phyloP scores from a whole-genome alignment of 495 filamentous ascomycete genomes.

The Geopyxis carbonaria region DNA sequence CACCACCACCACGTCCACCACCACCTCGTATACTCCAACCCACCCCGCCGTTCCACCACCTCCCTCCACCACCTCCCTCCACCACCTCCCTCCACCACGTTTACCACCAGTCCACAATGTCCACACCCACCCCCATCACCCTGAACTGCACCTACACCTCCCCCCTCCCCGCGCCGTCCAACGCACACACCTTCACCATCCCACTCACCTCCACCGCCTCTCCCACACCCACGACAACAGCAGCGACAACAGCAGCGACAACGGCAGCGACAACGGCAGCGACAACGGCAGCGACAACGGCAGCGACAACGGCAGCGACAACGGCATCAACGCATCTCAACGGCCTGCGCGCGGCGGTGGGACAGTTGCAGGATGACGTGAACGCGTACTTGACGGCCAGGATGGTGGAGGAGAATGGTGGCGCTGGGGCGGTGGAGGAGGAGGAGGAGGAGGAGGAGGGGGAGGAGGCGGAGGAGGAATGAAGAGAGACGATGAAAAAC shows the following conservation, averaged over 20 bases:
- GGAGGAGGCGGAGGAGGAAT: constrained; percentile 44
- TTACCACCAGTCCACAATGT: background rate
- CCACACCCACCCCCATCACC: background rate
- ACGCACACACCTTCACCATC: background rate
- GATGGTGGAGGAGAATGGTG: constrained; percentile 16
- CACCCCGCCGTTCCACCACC: too few species aligned
- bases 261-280: constrained; percentile 35
- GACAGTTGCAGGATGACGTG: constrained; percentile 45
- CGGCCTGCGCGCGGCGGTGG: constrained; percentile 43
- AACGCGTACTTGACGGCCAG: constrained; percentile 63
- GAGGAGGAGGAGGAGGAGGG: constrained; percentile 52
- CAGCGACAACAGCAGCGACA: constrained; percentile 3
- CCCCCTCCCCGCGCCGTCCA: background rate
- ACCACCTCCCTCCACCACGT: background rate
- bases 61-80: background rate
- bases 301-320: constrained; percentile 1
- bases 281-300: background rate
- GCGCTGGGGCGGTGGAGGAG: constrained; percentile 28
- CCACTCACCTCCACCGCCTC: background rate
- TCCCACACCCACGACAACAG: background rate
- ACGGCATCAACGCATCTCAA: constrained; percentile 39
- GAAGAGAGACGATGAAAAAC: too few species aligned
- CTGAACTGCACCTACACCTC: background rate
- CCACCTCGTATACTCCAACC: too few species aligned
- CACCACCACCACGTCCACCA: too few species aligned